Conservation (phyloP, 1,139 yeast species). For the Hansenula sp. region DNA sequence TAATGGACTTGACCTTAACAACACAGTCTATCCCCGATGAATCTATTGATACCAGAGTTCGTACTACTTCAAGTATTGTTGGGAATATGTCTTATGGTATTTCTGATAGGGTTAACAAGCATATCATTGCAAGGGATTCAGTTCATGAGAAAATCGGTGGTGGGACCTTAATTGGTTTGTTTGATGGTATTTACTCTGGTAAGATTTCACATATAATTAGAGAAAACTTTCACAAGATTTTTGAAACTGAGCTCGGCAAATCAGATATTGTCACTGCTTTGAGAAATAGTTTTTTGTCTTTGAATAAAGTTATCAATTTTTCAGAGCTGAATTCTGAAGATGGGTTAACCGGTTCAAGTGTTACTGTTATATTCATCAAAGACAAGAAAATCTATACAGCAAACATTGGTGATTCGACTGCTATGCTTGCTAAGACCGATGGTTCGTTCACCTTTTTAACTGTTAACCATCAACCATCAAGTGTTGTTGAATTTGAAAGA, state of each 20-base stretch:
- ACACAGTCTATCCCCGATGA: constrained; percentile 86
- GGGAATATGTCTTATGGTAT: constrained; percentile 85
- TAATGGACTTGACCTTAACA: constrained; percentile 93
- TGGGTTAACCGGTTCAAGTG: constrained; percentile 79
- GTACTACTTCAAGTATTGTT: constrained; percentile 87
- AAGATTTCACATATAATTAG: constrained; percentile 72
- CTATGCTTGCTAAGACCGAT: constrained; percentile 70
- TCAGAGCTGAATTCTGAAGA: constrained; percentile 53
- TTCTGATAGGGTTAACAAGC: constrained; percentile 77
- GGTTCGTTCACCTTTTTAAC: constrained; percentile 78
- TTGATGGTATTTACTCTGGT: constrained; percentile 85
- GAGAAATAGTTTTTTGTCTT: constrained; percentile 69
- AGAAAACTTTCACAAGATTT: constrained; percentile 59
- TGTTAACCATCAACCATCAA: constrained; percentile 81
- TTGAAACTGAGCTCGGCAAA: constrained; percentile 59
- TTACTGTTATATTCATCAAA: constrained; percentile 74
- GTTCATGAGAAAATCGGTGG: constrained; percentile 89
- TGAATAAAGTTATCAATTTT: constrained; percentile 77
- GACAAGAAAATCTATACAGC: constrained; percentile 75
- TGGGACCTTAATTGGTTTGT: constrained; percentile 71
- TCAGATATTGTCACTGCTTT: constrained; percentile 60
- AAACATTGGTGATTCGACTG: constrained; percentile 88
- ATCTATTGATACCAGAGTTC: constrained; percentile 73
- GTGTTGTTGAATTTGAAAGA: constrained; percentile 75
- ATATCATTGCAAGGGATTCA: constrained; percentile 76